Base-by-base conservation (phyloP, 2,329 filamentous ascomycete species). In the Xylaria hypoxylon region DNA sequence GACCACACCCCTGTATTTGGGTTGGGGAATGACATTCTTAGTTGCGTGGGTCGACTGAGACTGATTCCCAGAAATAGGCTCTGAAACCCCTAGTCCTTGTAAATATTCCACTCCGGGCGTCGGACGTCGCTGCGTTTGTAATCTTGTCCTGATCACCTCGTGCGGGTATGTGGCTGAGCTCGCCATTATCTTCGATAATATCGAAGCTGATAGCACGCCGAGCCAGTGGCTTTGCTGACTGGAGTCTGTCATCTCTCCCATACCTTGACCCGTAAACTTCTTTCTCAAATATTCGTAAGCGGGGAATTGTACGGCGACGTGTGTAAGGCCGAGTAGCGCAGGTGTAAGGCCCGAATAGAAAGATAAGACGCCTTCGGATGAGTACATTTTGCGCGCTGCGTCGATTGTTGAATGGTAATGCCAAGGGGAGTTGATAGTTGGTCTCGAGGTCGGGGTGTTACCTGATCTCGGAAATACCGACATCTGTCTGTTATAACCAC, bases 261-360 rank as follows among this genome's bases (percentile, higher is more conserved):
- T 97, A 59, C 92, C 90, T 65, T 92, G 86, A 1, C 96, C 96
- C 0, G 95, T 98, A 75, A 99, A 97, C 66, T 87, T 89, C 75
- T 89, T 92, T 81, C 97, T 97, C 77, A 99, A 86, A 76, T 89
- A 97, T 79, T 99, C 96, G 76, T 99, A 99, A 0, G 96, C 88
- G 0, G 96, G 96, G 73, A 99, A 98, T 77, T 99, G 96, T 22
- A 99, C 96, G 22, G 96, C 96, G 44, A 99, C 96, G 77, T 99
- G 96, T 0, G 94, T 93, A 59, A 99, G 85, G 6, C 96, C 96
- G 4, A 99, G 87, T 6, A 99, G 86, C 1, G 96, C 96, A 0
- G 96, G 96, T 0, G 94, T 93, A 38, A 99, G 87, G 11, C 96
- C 96, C 0, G 96, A 97, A 80, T 99, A 99, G 77, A 99, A 99